phyloP scores from a whole-genome alignment of 2,329 filamentous ascomycete genomes.

The Orbilia oligospora region DNA sequence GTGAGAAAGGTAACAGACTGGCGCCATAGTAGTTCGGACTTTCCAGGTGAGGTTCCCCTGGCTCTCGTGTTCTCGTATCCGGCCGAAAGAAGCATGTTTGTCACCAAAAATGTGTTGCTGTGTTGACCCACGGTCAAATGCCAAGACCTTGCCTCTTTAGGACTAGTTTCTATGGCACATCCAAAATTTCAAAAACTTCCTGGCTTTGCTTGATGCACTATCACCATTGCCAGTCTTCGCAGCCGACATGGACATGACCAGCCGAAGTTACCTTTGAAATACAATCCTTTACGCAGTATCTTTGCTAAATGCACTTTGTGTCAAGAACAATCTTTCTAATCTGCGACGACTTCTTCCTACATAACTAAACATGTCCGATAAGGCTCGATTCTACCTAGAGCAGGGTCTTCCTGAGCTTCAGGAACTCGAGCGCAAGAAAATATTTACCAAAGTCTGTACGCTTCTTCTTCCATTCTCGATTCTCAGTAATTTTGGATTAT shows the following conservation, averaged over 20 bases:
- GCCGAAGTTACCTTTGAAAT: background rate
- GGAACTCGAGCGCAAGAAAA: conserved; percentile 90
- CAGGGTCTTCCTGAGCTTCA: conserved; percentile 91
- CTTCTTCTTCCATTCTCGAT: conserved; percentile 45
- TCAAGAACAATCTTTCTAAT: background rate
- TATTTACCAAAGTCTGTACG: conserved; percentile 80
- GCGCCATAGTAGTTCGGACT: background rate
- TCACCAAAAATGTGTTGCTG: conserved; percentile 18
- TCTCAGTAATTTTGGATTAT: conserved; percentile 11
- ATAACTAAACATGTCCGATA: conserved; percentile 78
- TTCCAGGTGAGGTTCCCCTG: background rate
- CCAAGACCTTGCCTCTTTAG: conserved; percentile 23
- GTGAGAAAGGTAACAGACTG: conserved; percentile 3
- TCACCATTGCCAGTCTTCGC: conserved; percentile 14
- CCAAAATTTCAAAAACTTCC: conserved; percentile 37
- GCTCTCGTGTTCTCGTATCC: conserved; percentile 19
- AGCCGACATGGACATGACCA: conserved; percentile 7
- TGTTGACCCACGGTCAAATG: conserved; percentile 28
- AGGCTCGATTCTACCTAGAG: conserved; percentile 95
- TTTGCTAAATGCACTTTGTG: background rate
- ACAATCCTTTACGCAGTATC: background rate
- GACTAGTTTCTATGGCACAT: background rate
- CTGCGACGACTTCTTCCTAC: background rate
- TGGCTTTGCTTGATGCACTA: background rate
- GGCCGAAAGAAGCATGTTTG: conserved; percentile 5